Evolutionary conservation across 164 flowering plant species (phyloP).

Genomic region (Warburgia ugandensis): DNA sequence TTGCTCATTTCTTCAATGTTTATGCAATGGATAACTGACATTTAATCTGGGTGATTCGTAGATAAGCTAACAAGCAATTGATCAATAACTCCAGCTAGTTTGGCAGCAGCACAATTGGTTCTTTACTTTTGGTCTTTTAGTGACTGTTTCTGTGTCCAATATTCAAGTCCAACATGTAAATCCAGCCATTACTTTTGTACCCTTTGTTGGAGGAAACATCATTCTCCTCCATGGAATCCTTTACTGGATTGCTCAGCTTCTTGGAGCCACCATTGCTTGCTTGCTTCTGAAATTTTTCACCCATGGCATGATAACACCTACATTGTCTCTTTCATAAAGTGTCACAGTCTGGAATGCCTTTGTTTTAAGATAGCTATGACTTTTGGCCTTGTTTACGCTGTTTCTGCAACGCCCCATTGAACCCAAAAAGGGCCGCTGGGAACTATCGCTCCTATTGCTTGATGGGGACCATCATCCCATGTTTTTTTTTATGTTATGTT

Average conservation of each 20-base stretch:
- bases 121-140: conserved; percentile 39
- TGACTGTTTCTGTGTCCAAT: conserved; percentile 40
- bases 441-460: too few species aligned
- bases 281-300: conserved; percentile 33
- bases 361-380: too few species aligned
- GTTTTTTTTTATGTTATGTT: too few species aligned
- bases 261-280: conserved; percentile 37
- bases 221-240: conserved; percentile 34
- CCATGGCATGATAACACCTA: conserved; percentile 29
- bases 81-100: conserved; percentile 29
- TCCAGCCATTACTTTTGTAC: conserved; percentile 51
- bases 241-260: conserved; percentile 44
- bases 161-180: conserved; percentile 52
- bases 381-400: too few species aligned
- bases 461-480: too few species aligned
- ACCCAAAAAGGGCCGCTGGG: too few species aligned
- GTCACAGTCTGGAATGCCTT: too few species aligned
- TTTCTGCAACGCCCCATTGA: too few species aligned
- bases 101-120: conserved; percentile 26
- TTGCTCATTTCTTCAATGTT: too few species aligned
- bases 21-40: too few species aligned
- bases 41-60: too few species aligned
- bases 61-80: conserved; percentile 32
- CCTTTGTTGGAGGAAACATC: conserved; percentile 42
- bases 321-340: too few species aligned